Base-by-base conservation (phyloP, 148 eudicot species). In the Camellia granthamiana region DNA sequence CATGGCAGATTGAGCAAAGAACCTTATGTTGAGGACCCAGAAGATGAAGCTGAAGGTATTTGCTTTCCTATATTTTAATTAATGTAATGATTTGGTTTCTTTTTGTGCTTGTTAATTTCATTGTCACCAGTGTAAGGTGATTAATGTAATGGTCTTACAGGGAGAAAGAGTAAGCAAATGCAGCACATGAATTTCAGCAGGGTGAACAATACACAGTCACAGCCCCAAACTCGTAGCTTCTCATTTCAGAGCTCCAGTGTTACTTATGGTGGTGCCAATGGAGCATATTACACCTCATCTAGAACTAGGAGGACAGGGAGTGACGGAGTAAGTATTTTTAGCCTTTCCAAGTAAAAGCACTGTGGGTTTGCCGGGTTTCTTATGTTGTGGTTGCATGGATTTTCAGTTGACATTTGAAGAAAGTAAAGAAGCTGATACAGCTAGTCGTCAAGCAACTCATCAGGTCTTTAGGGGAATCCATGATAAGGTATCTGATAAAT, bases 261-360 rank as follows among this genome's bases (percentile, higher is more conserved):
- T 72, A 81, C 97, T 54, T 95, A 92, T 87, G 99, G 99, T 72
- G 97, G 99, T 84, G 84, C 84, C 38, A 83, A 95, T 89, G 99
- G 99, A 77, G 84, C 93, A 60, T 90, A 88, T 77, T 88, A 93
- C 77, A 83, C 94, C 23, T 86, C 91, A 55, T 92, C 98, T 55
- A 84, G 79, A 75, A 84, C 90, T 61, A 85, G 83, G 85, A 92
- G 97, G 80, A 83, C 88, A 13, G 97, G 97, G 62, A 91, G 97
- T 56, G 95, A 95, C 78, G 99, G 98, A 58, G 99, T 95, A 77
- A 89, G 94, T 88, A 70, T 51, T 77, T 41, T 78, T 23, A 42
- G 16, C 74, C 42, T 10, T 56, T 14, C 56, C 13, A 18, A 61
- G 70, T 15, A 47, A 67, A 72, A 46, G 21, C 54, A 78, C 3